These are phyloP conservation scores for Triticum urartu DNA, from an alignment of 176 grass and related monocot genomes.

Conservation along the genomic window DNA sequence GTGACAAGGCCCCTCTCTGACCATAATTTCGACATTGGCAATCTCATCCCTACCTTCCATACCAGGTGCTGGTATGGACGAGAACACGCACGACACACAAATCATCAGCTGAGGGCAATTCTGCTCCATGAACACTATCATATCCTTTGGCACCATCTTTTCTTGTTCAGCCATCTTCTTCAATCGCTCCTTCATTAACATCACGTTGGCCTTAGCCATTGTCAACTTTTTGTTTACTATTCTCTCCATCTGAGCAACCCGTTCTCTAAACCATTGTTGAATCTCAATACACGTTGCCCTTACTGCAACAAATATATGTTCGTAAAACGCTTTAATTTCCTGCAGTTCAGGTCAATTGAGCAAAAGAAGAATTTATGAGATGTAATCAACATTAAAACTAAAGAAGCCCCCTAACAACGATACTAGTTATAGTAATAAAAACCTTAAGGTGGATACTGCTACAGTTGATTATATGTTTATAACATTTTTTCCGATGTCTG, in stretches of 20 bases:
- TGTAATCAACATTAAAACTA: not conserved
- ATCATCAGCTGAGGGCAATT: not conserved
- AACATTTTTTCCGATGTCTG: not conserved
- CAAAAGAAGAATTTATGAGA: not conserved
- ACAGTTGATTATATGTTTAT: too few species aligned
- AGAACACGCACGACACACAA: too few species aligned
- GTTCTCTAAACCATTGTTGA: too few species aligned
- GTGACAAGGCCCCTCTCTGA: too few species aligned
- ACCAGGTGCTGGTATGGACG: too few species aligned
- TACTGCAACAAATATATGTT: not conserved
- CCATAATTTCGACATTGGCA: too few species aligned
- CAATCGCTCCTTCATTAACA: constrained; percentile 10
- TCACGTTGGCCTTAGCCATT: not conserved
- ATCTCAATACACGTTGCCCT: too few species aligned
- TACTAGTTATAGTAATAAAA: too few species aligned
- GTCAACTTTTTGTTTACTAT: too few species aligned
- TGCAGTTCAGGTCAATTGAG: not conserved
- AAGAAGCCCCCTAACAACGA: not conserved
- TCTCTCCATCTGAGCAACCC: too few species aligned
- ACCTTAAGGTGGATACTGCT: not conserved
- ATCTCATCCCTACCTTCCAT: too few species aligned
- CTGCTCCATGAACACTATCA: not conserved
- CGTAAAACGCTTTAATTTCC: not conserved
- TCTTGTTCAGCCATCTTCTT: not conserved
- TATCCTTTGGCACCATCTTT: not conserved